Evolutionary conservation across 805 yeast species (phyloP).

Genomic region (Candida nitratophila): DNA sequence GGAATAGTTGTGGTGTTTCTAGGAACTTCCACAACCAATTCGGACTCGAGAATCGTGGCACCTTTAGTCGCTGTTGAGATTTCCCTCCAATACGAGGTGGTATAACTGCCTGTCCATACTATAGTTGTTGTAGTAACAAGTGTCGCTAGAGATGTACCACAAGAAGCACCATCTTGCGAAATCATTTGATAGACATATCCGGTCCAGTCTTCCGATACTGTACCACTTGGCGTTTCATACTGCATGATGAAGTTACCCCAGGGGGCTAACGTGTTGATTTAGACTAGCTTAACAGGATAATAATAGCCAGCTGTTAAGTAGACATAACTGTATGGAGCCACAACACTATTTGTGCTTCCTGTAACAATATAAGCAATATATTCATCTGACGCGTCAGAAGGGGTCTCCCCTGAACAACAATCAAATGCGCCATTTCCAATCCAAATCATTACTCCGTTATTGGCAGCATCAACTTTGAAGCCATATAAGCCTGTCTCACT

Average conservation of each 20-base stretch:
- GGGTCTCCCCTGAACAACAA: background rate
- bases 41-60: too few relatives aligned
- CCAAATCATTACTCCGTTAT: background rate
- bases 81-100: too few relatives aligned
- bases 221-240: background rate
- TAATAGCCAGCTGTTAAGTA: background rate
- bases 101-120: too few relatives aligned
- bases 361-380: background rate
- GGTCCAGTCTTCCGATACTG: background rate
- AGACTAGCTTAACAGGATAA: constrained; percentile 1
- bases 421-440: background rate
- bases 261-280: background rate
- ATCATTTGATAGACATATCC: background rate
- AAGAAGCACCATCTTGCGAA: background rate
- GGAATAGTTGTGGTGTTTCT: background rate
- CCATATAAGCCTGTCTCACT: background rate
- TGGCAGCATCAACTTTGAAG: background rate
- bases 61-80: too few relatives aligned
- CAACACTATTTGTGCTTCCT: background rate
- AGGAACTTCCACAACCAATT: too few relatives aligned
- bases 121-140: background rate
- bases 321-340: background rate
- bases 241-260: background rate
- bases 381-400: background rate
- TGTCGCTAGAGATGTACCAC: too few relatives aligned